phyloP scores from a whole-genome alignment of 345 rosid species.

The Ceriops tagal region DNA sequence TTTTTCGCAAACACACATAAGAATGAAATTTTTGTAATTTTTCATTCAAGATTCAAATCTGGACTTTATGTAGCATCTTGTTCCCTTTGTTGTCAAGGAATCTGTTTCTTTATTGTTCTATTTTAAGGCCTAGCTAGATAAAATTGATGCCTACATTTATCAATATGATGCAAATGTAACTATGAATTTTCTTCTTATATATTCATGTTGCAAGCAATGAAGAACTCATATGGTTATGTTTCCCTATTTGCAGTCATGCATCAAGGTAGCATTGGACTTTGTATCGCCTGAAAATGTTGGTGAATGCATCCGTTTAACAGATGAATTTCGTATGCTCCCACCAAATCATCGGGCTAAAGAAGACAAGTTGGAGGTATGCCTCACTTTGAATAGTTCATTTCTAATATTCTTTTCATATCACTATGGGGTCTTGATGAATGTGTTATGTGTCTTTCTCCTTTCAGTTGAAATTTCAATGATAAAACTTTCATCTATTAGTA shows the following conservation, averaged over 20 bases:
- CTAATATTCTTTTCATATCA: background rate
- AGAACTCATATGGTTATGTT: background rate
- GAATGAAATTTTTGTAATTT: too few relatives aligned
- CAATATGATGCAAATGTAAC: background rate
- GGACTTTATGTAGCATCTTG: too few relatives aligned
- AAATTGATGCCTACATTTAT: background rate
- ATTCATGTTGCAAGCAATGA: background rate
- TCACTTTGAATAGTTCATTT: background rate
- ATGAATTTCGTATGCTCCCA: conserved; percentile 51
- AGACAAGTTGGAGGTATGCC: conserved; percentile 45
- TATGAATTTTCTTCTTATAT: background rate
- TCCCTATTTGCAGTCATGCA: conserved; percentile 35
- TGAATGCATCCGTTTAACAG: conserved; percentile 50
- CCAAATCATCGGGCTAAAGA: conserved; percentile 43
- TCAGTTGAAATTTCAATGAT: too few relatives aligned
- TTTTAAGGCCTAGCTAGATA: too few relatives aligned
- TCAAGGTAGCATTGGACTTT: conserved; percentile 52
- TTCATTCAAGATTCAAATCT: too few relatives aligned
- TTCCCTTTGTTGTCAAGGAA: too few relatives aligned
- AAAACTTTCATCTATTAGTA: too few relatives aligned
- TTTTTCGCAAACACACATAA: too few relatives aligned
- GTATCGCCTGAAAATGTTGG: conserved; percentile 58
- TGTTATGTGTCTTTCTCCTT: background rate
- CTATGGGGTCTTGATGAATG: background rate
- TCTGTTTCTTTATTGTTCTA: too few relatives aligned